A percentile compares a stretch with the other conserved stretches of the same genome.
phyloP scores from a whole-genome alignment of 2,329 filamentous ascomycete species.

The Cercospora sesami region DNA sequence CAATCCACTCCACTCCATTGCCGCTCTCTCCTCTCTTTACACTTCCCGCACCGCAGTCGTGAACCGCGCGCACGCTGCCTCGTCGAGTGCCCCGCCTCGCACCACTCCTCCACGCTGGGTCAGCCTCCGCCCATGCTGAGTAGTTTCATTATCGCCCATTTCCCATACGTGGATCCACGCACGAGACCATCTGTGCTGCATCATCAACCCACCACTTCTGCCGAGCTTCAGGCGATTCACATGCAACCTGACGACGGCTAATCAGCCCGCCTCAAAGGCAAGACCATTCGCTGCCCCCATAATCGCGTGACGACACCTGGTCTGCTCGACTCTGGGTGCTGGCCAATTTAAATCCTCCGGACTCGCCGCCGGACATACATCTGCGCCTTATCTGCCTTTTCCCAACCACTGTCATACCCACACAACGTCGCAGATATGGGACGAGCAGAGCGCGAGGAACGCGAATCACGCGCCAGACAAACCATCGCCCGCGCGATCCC shows the following conservation, averaged over 20 bases:
- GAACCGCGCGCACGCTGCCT: neutral
- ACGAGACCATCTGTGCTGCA: constrained; percentile 3
- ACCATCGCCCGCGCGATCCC: constrained; percentile 63
- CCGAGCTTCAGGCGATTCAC: constrained; percentile 22
- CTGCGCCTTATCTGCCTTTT: neutral
- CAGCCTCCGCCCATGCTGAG: neutral
- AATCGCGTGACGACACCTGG: constrained; percentile 12
- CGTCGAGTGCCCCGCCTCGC: neutral
- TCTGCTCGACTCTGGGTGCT: neutral
- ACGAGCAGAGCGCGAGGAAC: constrained; percentile 30
- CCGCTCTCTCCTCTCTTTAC: neutral
- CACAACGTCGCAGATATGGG: constrained; percentile 21
- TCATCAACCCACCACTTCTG: constrained; percentile 8
- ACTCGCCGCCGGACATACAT: neutral
- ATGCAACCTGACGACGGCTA: constrained; percentile 21
- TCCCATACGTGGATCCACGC: constrained; percentile 7
- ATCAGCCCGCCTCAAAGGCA: constrained; percentile 6
- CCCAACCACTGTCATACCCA: neutral
- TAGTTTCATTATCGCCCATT: neutral
- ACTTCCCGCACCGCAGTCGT: neutral
- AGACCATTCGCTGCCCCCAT: constrained; percentile 2
- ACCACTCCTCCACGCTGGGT: neutral
- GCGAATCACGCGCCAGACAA: constrained; percentile 44
- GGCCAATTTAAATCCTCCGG: neutral
- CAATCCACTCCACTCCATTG: neutral